Evolutionary conservation across 805 yeast species (phyloP), one percentile per base, ranked within the genome.

Genomic region (Candida quercuum): DNA sequence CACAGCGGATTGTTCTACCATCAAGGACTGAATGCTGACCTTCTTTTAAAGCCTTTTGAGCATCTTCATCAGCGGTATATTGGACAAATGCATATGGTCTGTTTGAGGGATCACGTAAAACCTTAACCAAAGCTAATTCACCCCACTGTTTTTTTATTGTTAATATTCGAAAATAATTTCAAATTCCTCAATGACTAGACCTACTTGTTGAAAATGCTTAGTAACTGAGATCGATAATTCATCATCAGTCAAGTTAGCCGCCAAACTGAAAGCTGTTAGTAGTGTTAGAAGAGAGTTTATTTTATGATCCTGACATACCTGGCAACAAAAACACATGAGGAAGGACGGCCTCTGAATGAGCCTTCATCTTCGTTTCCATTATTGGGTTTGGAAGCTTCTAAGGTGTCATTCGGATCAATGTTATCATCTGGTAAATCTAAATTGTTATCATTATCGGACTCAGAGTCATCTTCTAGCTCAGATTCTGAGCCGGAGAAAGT

Each of bases 21-120:
- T 85, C 78, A 33, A 88, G 60, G 6, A 66, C 57, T 6, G 86
- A 69, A 39, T 80, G 78, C 50, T 85, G 91, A 10, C 87, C 95
- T 42, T 69, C 67, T 15, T 56, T 60, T 37, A 87, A 71, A 1
- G 96, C 96, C 5, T 46, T 54, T 43, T 70, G 67, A 5, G 95
- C 88, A 46, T 83, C 91, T 8, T 61, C 66, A 45, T 83, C 93
- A 39, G 66, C 75, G 8, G 76, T 66, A 56, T 84, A 88, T 62
- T 88, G 96, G 32, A 88, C 95, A 69, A 88, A 88, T 0, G 96
- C 96, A 61, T 88, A 88, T 2, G 97, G 97, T 33, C 95, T 69
- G 52, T 83, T 82, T 17, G 78, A 69, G 13, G 83, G 77, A 62
- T 88, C 96, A 37, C 95, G 68, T 41, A 88, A 67, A 3, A 88